phyloP scores from a whole-genome alignment of 148 eudicot genomes.

The Heliosperma pusillum region DNA sequence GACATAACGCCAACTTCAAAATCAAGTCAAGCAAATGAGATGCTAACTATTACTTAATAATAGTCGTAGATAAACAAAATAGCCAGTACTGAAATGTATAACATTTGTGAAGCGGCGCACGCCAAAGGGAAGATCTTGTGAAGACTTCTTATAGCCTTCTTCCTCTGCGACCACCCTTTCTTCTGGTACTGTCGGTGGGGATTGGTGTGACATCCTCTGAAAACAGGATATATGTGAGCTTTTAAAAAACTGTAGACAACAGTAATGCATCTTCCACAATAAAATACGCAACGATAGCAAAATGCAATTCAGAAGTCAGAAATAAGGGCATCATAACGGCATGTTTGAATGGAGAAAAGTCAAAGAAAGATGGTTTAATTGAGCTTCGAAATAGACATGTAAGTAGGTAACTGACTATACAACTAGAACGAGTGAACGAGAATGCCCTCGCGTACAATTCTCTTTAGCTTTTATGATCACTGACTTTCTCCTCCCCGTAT shows the following conservation, averaged over 20 bases:
- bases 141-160: slow-evolving; percentile 6
- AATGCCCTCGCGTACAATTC: too few relatives aligned
- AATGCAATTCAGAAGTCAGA: neutral
- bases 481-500: too few relatives aligned
- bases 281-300: neutral
- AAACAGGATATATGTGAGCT: neutral
- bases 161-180: slow-evolving; percentile 16
- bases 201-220: slow-evolving; percentile 17
- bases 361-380: neutral
- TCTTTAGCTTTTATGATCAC: too few relatives aligned
- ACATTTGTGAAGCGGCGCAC: neutral
- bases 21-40: neutral
- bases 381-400: neutral
- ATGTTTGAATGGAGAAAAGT: neutral
- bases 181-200: slow-evolving; percentile 12
- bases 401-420: too few relatives aligned
- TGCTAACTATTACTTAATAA: neutral
- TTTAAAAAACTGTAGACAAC: neutral
- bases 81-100: neutral
- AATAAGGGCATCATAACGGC: neutral
- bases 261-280: neutral
- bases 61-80: neutral
- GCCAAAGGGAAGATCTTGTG: neutral
- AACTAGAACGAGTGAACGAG: too few relatives aligned
- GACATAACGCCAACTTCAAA: slow-evolving; percentile 1